Conservation (phyloP, 306 rosid species). For the Macrotyloma uniflorum region DNA sequence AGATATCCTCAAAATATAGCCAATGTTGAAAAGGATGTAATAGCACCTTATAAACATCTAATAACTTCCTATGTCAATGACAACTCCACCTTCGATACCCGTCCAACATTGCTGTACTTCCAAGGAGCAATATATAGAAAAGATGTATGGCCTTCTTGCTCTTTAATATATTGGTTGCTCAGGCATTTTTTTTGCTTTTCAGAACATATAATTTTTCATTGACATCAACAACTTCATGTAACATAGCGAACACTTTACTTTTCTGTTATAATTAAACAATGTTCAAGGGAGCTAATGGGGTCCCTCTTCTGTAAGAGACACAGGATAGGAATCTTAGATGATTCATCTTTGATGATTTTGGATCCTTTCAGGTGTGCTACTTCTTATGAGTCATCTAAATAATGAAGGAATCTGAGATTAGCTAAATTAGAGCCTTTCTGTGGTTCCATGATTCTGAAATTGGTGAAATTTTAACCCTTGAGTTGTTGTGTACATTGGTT, state of each 20-base stretch:
- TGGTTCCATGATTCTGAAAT: background rate
- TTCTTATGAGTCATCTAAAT: background rate
- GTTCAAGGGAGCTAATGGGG: background rate
- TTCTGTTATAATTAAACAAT: background rate
- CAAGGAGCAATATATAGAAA: slow-evolving; percentile 91
- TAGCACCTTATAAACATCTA: slow-evolving; percentile 83
- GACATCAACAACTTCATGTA: background rate
- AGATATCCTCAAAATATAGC: slow-evolving; percentile 77
- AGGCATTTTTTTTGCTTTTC: background rate
- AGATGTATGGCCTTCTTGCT: slow-evolving; percentile 60
- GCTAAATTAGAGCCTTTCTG: background rate
- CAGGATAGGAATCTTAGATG: background rate
- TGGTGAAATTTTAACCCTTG: background rate
- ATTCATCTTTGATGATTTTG: background rate
- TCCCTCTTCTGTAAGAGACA: background rate
- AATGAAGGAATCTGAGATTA: background rate
- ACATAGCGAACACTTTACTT: background rate
- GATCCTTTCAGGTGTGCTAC: background rate
- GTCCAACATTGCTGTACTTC: slow-evolving; percentile 70
- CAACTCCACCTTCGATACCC: slow-evolving; percentile 59
- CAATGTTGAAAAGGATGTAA: slow-evolving; percentile 78
- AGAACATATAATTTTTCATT: slow-evolving; percentile 4
- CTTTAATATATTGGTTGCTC: slow-evolving; percentile 11
- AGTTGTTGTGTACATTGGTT: background rate
- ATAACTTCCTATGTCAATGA: slow-evolving; percentile 56